Conservation (phyloP, 176 grass and related monocot species). For the Oryza rufipogon region DNA sequence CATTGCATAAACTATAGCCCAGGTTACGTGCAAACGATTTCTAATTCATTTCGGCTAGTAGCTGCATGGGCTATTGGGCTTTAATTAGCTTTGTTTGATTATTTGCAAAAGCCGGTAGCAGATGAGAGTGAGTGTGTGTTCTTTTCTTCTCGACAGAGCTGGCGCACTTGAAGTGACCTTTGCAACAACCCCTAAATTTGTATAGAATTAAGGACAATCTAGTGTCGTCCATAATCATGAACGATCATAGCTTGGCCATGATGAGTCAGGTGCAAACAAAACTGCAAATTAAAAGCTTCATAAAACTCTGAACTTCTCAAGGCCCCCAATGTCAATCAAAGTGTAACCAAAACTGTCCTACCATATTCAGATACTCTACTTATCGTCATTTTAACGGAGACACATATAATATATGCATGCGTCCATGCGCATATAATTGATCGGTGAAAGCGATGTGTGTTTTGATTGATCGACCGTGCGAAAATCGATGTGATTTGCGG, state of each 20-base stretch:
- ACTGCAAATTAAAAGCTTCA: background rate
- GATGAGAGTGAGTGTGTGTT: background rate
- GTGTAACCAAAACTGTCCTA: slow-evolving; percentile 17
- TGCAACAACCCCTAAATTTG: slow-evolving; percentile 34
- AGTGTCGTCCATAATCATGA: slow-evolving; percentile 49
- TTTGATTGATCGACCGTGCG: slow-evolving; percentile 1
- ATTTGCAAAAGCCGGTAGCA: slow-evolving; percentile 7
- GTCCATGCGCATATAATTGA: background rate
- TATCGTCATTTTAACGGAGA: background rate
- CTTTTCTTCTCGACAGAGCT: background rate
- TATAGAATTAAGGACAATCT: slow-evolving; percentile 39
- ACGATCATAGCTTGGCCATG: slow-evolving; percentile 18
- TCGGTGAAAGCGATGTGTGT: background rate
- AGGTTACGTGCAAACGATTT: slow-evolving; percentile 61
- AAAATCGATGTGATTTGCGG: slow-evolving; percentile 23
- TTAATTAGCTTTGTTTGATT: slow-evolving; percentile 1
- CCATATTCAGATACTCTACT: background rate
- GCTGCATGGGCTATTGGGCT: slow-evolving; percentile 1
- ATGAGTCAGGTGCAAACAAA: background rate
- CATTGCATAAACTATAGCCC: slow-evolving; percentile 17
- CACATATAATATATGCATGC: slow-evolving; percentile 1
- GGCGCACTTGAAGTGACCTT: slow-evolving; percentile 56
- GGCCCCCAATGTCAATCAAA: background rate
- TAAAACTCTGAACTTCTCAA: background rate
- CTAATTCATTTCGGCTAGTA: background rate